Evolutionary conservation across 2,329 filamentous ascomycete genomes (phyloP), one percentile per base, ranked within the genome.

Genomic region (Penicillium sp.): DNA sequence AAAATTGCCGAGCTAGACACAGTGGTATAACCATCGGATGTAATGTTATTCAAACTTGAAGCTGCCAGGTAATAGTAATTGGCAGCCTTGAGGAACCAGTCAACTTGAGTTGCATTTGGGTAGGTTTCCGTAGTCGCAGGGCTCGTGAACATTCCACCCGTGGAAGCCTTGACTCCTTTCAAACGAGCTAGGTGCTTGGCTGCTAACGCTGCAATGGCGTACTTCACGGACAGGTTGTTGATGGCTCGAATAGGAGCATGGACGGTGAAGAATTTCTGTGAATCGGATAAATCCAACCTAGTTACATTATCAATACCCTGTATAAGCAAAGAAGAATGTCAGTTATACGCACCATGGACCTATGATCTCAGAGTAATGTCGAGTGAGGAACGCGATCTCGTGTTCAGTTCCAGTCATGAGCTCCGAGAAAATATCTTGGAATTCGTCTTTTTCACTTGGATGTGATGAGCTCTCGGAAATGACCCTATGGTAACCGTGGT

Each of bases 11-110:
- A 65, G 43, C 66, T 72, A 6, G 70, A 72, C 4, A 69, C 59
- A 16, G 64, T 54, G 38, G 60, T 64, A 59, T 69, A 70, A 50
- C 68, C 63, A 66, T 68, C 68, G 56, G 61, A 75, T 58, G 55
- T 76, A 49, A 63, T 72, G 60, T 62, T 72, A 64, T 70, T 76
- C 38, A 80, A 73, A 2, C 82, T 76, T 3, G 82, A 81, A 16
- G 84, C 80, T 0, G 82, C 82, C 60, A 78, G 77, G 59, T 85
- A 83, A 68, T 86, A 86, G 65, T 86, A 86, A 52, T 84, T 82
- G 0, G 82, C 81, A 2, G 81, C 82, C 59, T 84, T 84, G 65
- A 85, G 82, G 55, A 79, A 81, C 83, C 84, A 86, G 63, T 86
- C 82, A 5, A 82, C 75, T 23, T 76, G 68, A 23, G 69, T 66